Evolutionary conservation across 148 eudicot species (phyloP), one percentile per base, ranked within the genome.

Genomic region (Heliamphora exappendiculata): DNA sequence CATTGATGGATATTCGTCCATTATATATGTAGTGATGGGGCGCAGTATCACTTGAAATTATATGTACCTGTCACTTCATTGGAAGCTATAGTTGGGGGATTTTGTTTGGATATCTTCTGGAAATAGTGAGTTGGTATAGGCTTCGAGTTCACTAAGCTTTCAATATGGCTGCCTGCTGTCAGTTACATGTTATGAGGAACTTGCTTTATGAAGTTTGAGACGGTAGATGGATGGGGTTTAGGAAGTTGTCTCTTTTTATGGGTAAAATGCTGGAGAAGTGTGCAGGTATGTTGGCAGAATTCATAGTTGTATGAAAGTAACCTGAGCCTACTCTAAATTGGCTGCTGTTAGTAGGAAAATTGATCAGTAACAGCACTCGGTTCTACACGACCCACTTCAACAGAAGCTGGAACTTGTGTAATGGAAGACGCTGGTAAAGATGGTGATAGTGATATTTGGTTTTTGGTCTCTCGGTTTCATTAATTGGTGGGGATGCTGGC

Each of bases 1-100:
- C 29, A 20, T 55, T 29, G 29, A 49, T 34, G 77, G 70, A 34
- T 67, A 12, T 39, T 58, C 9, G 37, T 26, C 31, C 58, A 14
- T 55, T 54, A 16, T 37, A 24, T 73, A 3, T 14, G 12, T 44
- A 26, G 75, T 33, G 72, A 42, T 34, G 57, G 58, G 54, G 49
- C 31, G 57, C 55, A 51, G 39, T 59, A 47, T 65, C 34, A 16
- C 66, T 79, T 63, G 71, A 20, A 59, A 49, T 39, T 50, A 65
- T 51, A 10, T 20, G 64, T 31, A 57, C 55, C 54, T 73, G 29
- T 59, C 47, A 45, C 65, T 17, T 22, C 33, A 45, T 36, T 42
- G 33, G 50, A 66, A 47, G 78, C 57, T 49, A 60, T 67, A n/a
- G 59, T 45, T 24, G 78, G 74, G 73, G 65, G 50, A 47, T 81